These are phyloP conservation scores for Amesomyces nigricolor DNA, from an alignment of 2,329 filamentous ascomycete species.

Conservation along the genomic window DNA sequence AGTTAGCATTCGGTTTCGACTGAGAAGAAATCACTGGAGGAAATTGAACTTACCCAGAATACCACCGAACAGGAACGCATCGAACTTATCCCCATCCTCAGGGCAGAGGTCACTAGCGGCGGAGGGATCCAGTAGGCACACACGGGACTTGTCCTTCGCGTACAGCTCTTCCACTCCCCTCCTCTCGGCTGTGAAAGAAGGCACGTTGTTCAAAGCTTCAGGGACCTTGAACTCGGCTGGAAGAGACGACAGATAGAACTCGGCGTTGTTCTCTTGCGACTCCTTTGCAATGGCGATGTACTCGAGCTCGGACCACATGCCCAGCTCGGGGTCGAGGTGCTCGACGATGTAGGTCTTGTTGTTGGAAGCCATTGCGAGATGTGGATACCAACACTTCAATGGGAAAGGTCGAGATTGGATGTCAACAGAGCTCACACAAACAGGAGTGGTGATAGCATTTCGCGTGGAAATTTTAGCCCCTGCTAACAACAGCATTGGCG, in stretches of 20 bases:
- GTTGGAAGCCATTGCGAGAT: constrained; percentile 33
- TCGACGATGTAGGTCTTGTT: constrained; percentile 86
- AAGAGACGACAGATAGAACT: constrained; percentile 79
- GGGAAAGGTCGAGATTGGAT: no score
- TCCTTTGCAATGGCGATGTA: constrained; percentile 84
- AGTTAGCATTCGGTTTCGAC: constrained; percentile 6
- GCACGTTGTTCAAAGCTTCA: constrained; percentile 46
- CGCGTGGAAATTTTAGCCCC: constrained; percentile 14
- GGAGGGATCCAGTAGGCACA: constrained; percentile 85
- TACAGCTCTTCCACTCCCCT: constrained; percentile 81
- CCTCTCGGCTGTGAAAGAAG: constrained; percentile 65
- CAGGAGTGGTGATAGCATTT: neutral
- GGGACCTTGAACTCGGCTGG: constrained; percentile 64
- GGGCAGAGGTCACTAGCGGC: constrained; percentile 77
- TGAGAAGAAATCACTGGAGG: neutral
- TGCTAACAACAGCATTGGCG: neutral
- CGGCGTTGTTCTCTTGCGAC: constrained; percentile 58
- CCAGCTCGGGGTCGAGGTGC: constrained; percentile 91
- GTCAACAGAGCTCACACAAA: neutral
- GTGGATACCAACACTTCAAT: neutral
- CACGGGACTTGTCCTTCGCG: constrained; percentile 61
- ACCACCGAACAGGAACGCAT: constrained; percentile 91
- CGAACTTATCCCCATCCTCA: constrained; percentile 75
- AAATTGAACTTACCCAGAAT: constrained; percentile 65
- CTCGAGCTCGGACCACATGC: constrained; percentile 89